Conservation (phyloP, 2,329 filamentous ascomycete genomes). For the Aspergillaceae sp. region DNA sequence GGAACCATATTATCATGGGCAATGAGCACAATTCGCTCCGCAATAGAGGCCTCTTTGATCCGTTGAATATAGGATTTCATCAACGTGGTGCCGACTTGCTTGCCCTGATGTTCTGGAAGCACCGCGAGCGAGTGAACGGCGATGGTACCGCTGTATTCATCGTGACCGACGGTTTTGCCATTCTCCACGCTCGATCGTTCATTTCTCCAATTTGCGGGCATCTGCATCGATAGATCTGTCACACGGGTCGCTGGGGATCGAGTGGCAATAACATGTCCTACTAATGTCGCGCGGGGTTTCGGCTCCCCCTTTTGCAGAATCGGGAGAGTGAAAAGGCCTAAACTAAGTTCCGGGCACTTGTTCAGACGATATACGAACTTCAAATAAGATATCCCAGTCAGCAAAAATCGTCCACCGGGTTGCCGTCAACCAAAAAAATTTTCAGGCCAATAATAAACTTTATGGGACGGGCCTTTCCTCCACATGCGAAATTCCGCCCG, state of each 20-base stretch:
- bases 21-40: slow-evolving; percentile 65
- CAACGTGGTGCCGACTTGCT: slow-evolving; percentile 64
- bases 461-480: too few species aligned
- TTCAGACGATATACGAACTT: slow-evolving; percentile 70
- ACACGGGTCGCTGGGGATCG: slow-evolving; percentile 56
- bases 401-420: not conserved
- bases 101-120: slow-evolving; percentile 62
- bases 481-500: too few species aligned
- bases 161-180: slow-evolving; percentile 53
- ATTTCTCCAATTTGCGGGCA: slow-evolving; percentile 59
- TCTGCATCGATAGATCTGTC: slow-evolving; percentile 67
- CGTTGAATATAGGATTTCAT: slow-evolving; percentile 70
- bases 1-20: slow-evolving; percentile 63
- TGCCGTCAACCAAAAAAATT: not conserved
- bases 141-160: slow-evolving; percentile 64
- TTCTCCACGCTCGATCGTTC: slow-evolving; percentile 32
- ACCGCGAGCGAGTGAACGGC: slow-evolving; percentile 78
- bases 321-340: slow-evolving; percentile 66
- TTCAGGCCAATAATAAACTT: not conserved
- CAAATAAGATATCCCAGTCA: slow-evolving; percentile 8
- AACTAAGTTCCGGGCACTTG: slow-evolving; percentile 64
- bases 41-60: slow-evolving; percentile 61
- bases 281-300: slow-evolving; percentile 56
- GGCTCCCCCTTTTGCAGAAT: slow-evolving; percentile 44
- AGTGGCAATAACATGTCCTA: slow-evolving; percentile 72